Evolutionary conservation across 2,329 filamentous ascomycete species (phyloP).

Genomic region (Septoria petroselini): DNA sequence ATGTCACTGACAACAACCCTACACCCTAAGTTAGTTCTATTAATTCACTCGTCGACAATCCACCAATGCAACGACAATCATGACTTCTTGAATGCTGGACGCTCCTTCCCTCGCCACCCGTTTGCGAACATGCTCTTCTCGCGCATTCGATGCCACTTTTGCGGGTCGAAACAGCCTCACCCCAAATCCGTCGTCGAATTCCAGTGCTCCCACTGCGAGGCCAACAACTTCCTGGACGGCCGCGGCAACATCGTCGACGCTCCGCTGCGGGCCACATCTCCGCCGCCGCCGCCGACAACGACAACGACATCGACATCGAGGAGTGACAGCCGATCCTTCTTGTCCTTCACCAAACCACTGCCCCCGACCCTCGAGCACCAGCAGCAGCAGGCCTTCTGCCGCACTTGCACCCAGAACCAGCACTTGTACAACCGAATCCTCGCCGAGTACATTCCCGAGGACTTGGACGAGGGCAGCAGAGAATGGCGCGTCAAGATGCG

Average conservation of each 20-base stretch:
- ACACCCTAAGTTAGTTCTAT: too few relatives aligned
- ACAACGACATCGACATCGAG: too few relatives aligned
- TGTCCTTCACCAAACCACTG: slow-evolving; percentile 28
- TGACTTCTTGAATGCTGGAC: too few relatives aligned
- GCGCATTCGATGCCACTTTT: slow-evolving; percentile 69
- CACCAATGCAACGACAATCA: too few relatives aligned
- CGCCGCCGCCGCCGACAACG: slow-evolving; percentile 8
- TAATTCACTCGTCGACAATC: too few relatives aligned
- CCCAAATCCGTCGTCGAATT: slow-evolving; percentile 64
- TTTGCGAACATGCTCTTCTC: slow-evolving; percentile 23
- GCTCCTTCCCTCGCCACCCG: too few relatives aligned
- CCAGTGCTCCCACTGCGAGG: slow-evolving; percentile 74
- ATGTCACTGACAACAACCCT: too few relatives aligned
- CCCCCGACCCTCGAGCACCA: slow-evolving; percentile 37
- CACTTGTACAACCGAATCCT: slow-evolving; percentile 72
- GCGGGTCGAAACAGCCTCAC: slow-evolving; percentile 64
- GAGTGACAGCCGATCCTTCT: not conserved
- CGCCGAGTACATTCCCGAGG: slow-evolving; percentile 71
- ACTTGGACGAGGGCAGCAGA: slow-evolving; percentile 53
- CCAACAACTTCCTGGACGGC: slow-evolving; percentile 86
- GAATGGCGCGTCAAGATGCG: slow-evolving; percentile 67
- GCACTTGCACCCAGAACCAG: slow-evolving; percentile 83
- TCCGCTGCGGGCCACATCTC: slow-evolving; percentile 54
- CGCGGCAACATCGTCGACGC: slow-evolving; percentile 88
- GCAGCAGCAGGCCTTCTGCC: slow-evolving; percentile 60